These are phyloP conservation scores for Thalia dealbata DNA, from an alignment of 176 grass and related monocot genomes.

Conservation along the genomic window DNA sequence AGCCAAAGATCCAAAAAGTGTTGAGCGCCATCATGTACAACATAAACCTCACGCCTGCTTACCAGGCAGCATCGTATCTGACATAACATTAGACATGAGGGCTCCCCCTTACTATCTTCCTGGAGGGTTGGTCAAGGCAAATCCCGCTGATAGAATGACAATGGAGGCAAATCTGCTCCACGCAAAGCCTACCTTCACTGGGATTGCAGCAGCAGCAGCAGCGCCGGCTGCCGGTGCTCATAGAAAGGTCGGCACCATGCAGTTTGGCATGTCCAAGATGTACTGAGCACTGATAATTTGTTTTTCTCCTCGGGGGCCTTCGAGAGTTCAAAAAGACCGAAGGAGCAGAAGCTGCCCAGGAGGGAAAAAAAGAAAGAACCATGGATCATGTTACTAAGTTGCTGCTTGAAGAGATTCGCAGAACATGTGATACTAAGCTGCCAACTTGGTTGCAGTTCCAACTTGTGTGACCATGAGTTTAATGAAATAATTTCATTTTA, in stretches of 20 bases:
- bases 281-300: conserved; percentile 20
- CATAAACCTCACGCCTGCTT: conserved; percentile 41
- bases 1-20: conserved; percentile 24
- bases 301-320: not conserved
- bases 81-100: conserved; percentile 88
- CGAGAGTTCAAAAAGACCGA: not conserved
- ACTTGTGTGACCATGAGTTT: not conserved
- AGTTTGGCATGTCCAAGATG: conserved; percentile 68
- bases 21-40: conserved; percentile 37
- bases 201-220: conserved; percentile 51
- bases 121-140: conserved; percentile 30
- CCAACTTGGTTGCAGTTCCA: not conserved
- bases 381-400: too few species aligned
- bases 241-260: conserved; percentile 59
- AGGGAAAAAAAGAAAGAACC: too few species aligned
- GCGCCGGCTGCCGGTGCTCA: conserved; percentile 55
- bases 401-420: not conserved
- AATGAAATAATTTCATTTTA: not conserved
- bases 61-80: conserved; percentile 41
- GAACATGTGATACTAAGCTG: not conserved
- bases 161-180: conserved; percentile 43
- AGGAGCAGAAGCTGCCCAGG: too few species aligned
- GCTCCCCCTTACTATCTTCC: conserved; percentile 66
- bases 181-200: conserved; percentile 41
- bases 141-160: conserved; percentile 34